These are phyloP conservation scores for Diutina mesorugosa DNA, from an alignment of 1,139 yeast species.

Conservation along the genomic window DNA sequence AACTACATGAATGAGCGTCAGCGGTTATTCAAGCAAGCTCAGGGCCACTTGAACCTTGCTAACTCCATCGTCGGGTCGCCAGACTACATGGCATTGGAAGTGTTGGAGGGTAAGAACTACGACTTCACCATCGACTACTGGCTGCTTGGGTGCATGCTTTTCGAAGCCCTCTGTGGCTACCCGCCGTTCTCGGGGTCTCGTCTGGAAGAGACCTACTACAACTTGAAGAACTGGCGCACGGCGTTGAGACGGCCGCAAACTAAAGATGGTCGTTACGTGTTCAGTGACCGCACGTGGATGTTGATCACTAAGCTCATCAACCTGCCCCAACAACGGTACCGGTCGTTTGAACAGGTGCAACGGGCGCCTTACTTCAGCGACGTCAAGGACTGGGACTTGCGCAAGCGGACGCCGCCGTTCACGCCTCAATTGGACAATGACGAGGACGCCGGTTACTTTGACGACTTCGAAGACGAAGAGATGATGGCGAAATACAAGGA, in stretches of 20 bases:
- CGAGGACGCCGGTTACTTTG: slow-evolving; percentile 97
- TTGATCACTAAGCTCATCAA: slow-evolving; percentile 70
- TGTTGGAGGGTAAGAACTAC: slow-evolving; percentile 83
- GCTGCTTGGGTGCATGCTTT: slow-evolving; percentile 94
- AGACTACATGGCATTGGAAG: slow-evolving; percentile 98
- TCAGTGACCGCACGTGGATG: slow-evolving; percentile 96
- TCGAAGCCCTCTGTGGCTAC: slow-evolving; percentile 86
- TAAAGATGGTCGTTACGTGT: slow-evolving; percentile 81
- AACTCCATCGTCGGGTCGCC: slow-evolving; percentile 97
- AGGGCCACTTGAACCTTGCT: slow-evolving; percentile 53
- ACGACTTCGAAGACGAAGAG: slow-evolving; percentile 90
- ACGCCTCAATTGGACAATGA: slow-evolving; percentile 94
- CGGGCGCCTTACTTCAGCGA: slow-evolving; percentile 74
- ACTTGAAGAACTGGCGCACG: slow-evolving; percentile 86
- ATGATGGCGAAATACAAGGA: slow-evolving; percentile 98
- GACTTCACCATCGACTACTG: slow-evolving; percentile 97
- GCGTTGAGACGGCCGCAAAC: slow-evolving; percentile 84
- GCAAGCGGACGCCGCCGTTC: slow-evolving; percentile 77
- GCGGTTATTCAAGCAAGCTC: slow-evolving; percentile 64
- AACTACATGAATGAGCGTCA: slow-evolving; percentile 82
- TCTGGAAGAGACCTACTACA: slow-evolving; percentile 90
- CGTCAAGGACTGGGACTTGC: slow-evolving; percentile 59
- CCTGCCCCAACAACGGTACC: slow-evolving; percentile 61
- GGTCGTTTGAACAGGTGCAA: slow-evolving; percentile 70
- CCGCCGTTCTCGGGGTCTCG: slow-evolving; percentile 95